Conservation (phyloP, 2,329 filamentous ascomycete species). For the Cyclaneusma minus region DNA sequence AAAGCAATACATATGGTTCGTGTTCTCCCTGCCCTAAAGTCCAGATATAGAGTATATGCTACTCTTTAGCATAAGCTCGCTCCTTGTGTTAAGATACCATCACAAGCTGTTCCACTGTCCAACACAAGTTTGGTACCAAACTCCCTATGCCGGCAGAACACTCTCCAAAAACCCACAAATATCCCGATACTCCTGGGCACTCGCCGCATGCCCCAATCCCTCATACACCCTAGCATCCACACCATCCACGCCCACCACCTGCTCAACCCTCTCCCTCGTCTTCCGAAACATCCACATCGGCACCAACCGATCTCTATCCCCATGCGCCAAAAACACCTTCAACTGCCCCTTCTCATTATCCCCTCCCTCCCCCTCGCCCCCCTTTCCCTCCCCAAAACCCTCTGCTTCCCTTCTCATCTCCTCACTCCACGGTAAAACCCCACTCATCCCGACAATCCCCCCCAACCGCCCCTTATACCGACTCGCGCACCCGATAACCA, state of each 20-base stretch:
- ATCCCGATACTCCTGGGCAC: conserved; percentile 26
- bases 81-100: too few species aligned
- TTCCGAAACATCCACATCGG: conserved; percentile 27
- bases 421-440: conserved; percentile 28
- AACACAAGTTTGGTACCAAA: too few species aligned
- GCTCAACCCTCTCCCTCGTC: conserved; percentile 18
- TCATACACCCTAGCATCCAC: conserved; percentile 29
- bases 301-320: conserved; percentile 29
- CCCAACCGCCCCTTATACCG: conserved; percentile 42
- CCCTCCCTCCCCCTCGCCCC: conserved; percentile 16
- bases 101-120: too few species aligned
- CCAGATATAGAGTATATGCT: too few species aligned
- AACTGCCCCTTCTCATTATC: conserved; percentile 19
- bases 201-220: conserved; percentile 28
- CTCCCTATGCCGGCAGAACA: too few species aligned
- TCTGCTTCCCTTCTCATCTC: conserved; percentile 22
- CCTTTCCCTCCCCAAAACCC: conserved; percentile 16
- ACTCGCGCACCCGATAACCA: conserved; percentile 55
- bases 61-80: too few species aligned
- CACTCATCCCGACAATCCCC: conserved; percentile 70
- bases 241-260: conserved; percentile 21
- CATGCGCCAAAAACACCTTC: conserved; percentile 29
- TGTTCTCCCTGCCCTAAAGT: too few species aligned
- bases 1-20: too few species aligned
- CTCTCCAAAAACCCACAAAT: conserved; percentile 21